Percentiles rank a stretch among this genome's conserved stretches.
Evolutionary conservation across 1,139 yeast species (phyloP).

Genomic region (Candida sp.): DNA sequence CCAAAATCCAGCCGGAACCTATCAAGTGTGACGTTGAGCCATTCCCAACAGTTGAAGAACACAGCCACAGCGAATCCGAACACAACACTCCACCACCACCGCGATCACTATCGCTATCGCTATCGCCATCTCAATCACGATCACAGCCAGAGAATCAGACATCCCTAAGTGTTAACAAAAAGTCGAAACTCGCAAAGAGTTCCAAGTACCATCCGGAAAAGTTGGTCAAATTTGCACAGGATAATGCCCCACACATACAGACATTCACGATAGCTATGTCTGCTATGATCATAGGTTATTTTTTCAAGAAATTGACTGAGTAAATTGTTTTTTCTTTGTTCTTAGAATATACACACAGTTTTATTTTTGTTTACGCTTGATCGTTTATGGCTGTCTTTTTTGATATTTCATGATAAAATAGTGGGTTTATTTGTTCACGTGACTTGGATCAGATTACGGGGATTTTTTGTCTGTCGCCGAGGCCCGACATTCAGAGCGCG

Average conservation of each 20-base stretch:
- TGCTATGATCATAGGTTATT: conserved; percentile 16
- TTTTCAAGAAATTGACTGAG: conserved; percentile 8
- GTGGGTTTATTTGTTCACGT: neutral
- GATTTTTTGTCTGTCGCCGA: too few species aligned
- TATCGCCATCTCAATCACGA: neutral
- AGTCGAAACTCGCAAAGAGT: neutral
- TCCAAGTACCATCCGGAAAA: conserved; percentile 2
- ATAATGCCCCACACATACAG: conserved; percentile 4
- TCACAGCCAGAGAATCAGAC: conserved; percentile 5
- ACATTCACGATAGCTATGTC: conserved; percentile 16
- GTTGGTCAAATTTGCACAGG: conserved; percentile 1
- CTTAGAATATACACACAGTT: conserved; percentile 1
- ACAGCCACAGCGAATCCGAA: neutral
- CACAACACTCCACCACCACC: neutral
- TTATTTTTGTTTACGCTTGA: too few species aligned
- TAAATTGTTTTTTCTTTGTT: neutral
- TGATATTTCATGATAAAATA: neutral
- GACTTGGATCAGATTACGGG: neutral
- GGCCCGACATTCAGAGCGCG: neutral
- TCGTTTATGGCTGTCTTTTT: neutral
- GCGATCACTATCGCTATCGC: neutral
- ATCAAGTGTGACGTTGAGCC: neutral
- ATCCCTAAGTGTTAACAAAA: neutral
- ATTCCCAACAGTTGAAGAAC: conserved; percentile 1
- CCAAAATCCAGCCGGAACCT: neutral